These are phyloP conservation scores for Microcyclosporella mali DNA, from an alignment of 2,329 filamentous ascomycete species.

Conservation along the genomic window DNA sequence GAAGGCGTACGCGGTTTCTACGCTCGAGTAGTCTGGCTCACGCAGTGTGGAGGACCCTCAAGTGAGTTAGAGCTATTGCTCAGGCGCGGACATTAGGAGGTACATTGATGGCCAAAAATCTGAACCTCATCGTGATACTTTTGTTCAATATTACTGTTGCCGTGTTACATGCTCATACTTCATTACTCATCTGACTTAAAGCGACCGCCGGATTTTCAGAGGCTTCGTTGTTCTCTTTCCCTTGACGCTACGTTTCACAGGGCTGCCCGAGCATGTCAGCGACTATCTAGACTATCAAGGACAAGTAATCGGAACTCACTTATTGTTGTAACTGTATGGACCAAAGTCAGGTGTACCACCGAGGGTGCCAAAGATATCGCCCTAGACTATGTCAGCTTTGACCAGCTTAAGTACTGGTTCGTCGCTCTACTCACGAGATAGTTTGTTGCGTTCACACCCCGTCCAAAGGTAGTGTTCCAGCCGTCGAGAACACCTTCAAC, in stretches of 20 bases:
- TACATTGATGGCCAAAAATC: too few relatives aligned
- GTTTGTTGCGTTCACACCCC: constrained; percentile 54
- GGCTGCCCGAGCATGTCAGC: not conserved
- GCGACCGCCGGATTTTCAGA: too few relatives aligned
- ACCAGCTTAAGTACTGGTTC: not conserved
- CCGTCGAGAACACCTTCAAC: constrained; percentile 55
- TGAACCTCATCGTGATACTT: too few relatives aligned
- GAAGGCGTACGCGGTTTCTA: too few relatives aligned
- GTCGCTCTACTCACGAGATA: constrained; percentile 43
- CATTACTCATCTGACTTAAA: too few relatives aligned
- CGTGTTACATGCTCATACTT: too few relatives aligned
- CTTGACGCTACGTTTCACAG: constrained; percentile 13
- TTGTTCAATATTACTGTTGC: too few relatives aligned
- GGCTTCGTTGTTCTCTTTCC: constrained; percentile 5
- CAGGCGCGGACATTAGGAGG: too few relatives aligned
- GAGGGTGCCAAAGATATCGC: constrained; percentile 58
- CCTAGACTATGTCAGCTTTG: constrained; percentile 1
- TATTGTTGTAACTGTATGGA: constrained; percentile 19
- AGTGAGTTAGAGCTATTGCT: too few relatives aligned
- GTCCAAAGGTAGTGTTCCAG: constrained; percentile 55
- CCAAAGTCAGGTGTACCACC: constrained; percentile 40
- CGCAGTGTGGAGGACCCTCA: too few relatives aligned
- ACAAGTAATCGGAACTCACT: constrained; percentile 6
- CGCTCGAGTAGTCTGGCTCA: too few relatives aligned
- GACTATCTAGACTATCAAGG: not conserved